Evolutionary conservation across 202 grass and related monocot genomes (phyloP), one percentile per base, ranked within the genome.

Genomic region (Miscanthus sacchariflorus): DNA sequence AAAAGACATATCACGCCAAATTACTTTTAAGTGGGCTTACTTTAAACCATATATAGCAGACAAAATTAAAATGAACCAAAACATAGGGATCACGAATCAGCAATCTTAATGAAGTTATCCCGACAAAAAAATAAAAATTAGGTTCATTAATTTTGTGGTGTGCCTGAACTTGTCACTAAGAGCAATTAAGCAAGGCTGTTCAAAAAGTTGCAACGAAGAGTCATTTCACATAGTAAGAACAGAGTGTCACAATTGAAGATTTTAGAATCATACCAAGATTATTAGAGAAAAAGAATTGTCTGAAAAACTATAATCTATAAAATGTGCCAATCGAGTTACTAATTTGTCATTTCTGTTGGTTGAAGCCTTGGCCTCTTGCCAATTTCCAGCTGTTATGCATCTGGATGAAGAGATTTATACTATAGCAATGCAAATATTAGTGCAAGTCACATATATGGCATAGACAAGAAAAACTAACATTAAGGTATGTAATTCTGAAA

Each of bases 141-240:
- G 38, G 38, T 42, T 72, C 69, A 72, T n/a, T 72, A 72, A 42
- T 71, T 71, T 69, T n/a, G 8, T 10, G 4, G 36, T 72, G 36
- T 19, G 9, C 12, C 10, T 72, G 36, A 72, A 72, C 36, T 42
- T 72, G 19, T 43, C 19, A 42, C 18, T 72, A 42, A 42, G 21
- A n/a, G 18, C 69, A 72, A 5, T 43, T 72, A 72, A 72, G 69
- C 69, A 72, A 72, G 36, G 38, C 19, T 72, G 19, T 72, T 72
- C 70, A 42, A 43, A 5, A 72, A 72, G 70, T 12, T 10, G 38
- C 38, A 23, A 23, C 43, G 70, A 43, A 65, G 7, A 6, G 17
- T 36, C 39, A 70, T 39, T 70, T 38, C 2, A 39, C 15, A 39
- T 10, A 33, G 33, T 9, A 38, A 70, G 68, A 12, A 72, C 36